Percentiles rank a stretch among this genome's conserved stretches.
Conservation (phyloP, 345 rosid species). For the Gossypium thurberi region DNA sequence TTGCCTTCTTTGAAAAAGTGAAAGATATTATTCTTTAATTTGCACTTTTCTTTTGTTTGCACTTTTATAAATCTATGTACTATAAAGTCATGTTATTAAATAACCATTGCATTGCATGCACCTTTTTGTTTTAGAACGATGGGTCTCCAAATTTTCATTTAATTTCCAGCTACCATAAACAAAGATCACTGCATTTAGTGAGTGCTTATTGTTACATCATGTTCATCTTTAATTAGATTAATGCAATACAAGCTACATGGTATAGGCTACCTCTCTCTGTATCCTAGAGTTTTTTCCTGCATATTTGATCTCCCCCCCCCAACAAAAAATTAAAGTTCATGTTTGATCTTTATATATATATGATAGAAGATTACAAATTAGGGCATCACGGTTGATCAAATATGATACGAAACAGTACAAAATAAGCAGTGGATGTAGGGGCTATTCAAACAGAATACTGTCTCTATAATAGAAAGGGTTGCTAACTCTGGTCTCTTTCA, state of each 20-base stretch:
- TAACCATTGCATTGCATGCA: neutral
- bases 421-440: neutral
- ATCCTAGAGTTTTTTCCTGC: neutral
- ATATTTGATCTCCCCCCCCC: neutral
- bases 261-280: neutral
- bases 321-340: neutral
- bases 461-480: neutral
- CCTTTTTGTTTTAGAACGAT: neutral
- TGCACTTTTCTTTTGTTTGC: neutral
- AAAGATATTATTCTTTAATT: neutral
- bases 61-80: neutral
- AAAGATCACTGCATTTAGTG: neutral
- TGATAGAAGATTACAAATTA: neutral
- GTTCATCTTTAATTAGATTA: neutral
- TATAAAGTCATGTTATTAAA: neutral
- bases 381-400: neutral
- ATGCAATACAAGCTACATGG: no score
- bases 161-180: neutral
- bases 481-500: neutral
- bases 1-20: no score
- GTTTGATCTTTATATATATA: neutral
- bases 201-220: neutral
- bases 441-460: neutral
- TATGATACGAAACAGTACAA: no score
- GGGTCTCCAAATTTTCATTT: neutral